phyloP scores from a whole-genome alignment of 176 grass and related monocot genomes.

The Pontederia crassipes region DNA sequence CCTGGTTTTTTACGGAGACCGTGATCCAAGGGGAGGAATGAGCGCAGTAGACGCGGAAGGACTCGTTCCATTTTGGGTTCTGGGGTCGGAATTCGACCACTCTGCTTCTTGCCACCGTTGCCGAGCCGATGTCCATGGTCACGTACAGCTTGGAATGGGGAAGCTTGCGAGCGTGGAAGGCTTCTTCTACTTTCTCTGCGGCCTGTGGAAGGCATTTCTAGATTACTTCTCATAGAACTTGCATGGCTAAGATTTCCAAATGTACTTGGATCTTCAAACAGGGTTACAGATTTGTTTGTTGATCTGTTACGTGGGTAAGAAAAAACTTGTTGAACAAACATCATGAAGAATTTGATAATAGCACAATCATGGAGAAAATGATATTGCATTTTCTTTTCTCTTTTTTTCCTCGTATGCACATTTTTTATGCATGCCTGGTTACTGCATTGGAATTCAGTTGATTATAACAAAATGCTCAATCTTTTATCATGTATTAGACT shows the following conservation, averaged over 20 bases:
- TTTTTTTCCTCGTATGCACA: too few species aligned
- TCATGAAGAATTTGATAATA: too few species aligned
- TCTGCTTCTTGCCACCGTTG: constrained; percentile 54
- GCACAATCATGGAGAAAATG: too few species aligned
- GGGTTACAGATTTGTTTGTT: constrained; percentile 24
- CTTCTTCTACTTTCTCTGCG: constrained; percentile 39
- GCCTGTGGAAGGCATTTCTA: constrained; percentile 14
- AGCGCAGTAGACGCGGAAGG: constrained; percentile 70
- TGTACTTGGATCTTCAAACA: not conserved
- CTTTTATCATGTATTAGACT: too few species aligned
- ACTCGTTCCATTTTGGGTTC: constrained; percentile 68
- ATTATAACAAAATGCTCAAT: too few species aligned
- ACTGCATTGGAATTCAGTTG: too few species aligned
- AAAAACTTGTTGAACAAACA: too few species aligned
- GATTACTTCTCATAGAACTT: not conserved
- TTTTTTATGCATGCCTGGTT: too few species aligned
- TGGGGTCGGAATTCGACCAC: constrained; percentile 51
- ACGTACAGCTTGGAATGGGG: constrained; percentile 49
- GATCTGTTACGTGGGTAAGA: too few species aligned
- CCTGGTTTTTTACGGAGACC: constrained; percentile 64
- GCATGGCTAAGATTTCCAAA: not conserved
- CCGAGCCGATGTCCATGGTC: constrained; percentile 55
- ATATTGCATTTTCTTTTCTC: too few species aligned
- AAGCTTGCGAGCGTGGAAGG: constrained; percentile 27
- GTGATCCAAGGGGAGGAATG: constrained; percentile 28